Base-by-base conservation (phyloP, 192 early-diverging fungal genomes). In the Coemansia sp. region DNA sequence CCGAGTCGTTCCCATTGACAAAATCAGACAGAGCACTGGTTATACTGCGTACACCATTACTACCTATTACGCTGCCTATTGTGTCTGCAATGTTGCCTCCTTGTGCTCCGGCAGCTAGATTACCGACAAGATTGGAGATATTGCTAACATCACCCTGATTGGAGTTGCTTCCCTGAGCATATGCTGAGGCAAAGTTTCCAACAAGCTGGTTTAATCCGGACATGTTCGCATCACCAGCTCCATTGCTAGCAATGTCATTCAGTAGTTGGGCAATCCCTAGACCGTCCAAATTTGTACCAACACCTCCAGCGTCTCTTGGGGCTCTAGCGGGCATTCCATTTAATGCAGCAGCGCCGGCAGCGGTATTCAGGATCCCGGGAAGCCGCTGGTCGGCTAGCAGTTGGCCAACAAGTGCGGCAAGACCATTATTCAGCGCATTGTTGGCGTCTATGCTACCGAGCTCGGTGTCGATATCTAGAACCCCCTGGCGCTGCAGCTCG, bases 1-100 rank as follows among this genome's bases (percentile, higher is more conserved):
- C 57, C 26, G 67, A 64, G 26, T 76, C 74, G 26, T 76, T 76
- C 8, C 78, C 78, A 37, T 73, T 73, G 61, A 81, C 67, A 68
- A 81, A 67, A 43, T 81, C 74, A 17, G 63, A 33, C 40, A 81
- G 32, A 0, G 75, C 59, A 37, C 59, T 57, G 0, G 67, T 71
- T 32, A 76, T 55, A 44, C 63, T 76, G 10, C 70, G 74, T 0
- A 60, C 37, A 8, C 43, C 66, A 53, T 23, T 44, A n/a, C 33
- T 64, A 33, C 53, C 63, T 17, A 33, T 49, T 4, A 52, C 60
- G 16, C 52, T 57, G n/a, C 52, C 53, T 21, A 59, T 72, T 4
- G 59, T 26, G 4, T 50, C 63, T 7, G 63, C 58, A 4, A 68
- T 26, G 38, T 55, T 55, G 52, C 52, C 52, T 11, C 52, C 52